A percentile compares a stretch with the other conserved stretches of the same genome.
These are phyloP conservation scores for Nicotiana otophora DNA, from an alignment of 257 asterid species.

Conservation along the genomic window DNA sequence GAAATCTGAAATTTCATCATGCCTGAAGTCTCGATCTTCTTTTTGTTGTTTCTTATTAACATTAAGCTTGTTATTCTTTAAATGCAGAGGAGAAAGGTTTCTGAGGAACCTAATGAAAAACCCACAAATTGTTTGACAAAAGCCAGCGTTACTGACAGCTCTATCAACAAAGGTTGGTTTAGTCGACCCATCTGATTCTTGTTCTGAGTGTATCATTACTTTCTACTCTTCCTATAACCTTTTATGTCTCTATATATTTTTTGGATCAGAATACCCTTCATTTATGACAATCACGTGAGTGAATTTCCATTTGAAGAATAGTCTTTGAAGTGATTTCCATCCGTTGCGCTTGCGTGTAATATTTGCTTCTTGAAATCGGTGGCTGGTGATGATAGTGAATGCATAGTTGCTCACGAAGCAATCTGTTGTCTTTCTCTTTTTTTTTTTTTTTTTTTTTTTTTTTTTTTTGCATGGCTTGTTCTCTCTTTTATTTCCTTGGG, in stretches of 20 bases:
- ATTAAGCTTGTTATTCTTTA: not conserved
- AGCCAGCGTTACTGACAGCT: conserved; percentile 19
- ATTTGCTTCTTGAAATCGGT: not conserved
- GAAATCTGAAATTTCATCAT: not conserved
- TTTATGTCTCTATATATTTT: not conserved
- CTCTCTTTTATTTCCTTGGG: not conserved
- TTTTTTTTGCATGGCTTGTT: not conserved
- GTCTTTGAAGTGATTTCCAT: not conserved
- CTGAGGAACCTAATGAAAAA: conserved; percentile 23
- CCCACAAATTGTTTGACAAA: conserved; percentile 42
- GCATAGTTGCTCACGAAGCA: not conserved
- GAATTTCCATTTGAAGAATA: not conserved
- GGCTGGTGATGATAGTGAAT: not conserved
- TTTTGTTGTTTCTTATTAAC: not conserved
- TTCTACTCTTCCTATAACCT: not conserved
- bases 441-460: not conserved
- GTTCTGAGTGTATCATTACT: not conserved
- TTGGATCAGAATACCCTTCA: not conserved
- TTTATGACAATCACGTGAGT: not conserved
- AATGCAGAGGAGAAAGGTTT: conserved; percentile 42
- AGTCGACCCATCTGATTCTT: conserved; percentile 9
- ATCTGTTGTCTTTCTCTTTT: not conserved
- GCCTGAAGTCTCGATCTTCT: not conserved
- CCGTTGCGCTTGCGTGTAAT: no score
- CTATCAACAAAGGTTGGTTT: conserved; percentile 34